phyloP scores from a whole-genome alignment of 2,329 filamentous ascomycete species.

The Aspergillus fumigatus region DNA sequence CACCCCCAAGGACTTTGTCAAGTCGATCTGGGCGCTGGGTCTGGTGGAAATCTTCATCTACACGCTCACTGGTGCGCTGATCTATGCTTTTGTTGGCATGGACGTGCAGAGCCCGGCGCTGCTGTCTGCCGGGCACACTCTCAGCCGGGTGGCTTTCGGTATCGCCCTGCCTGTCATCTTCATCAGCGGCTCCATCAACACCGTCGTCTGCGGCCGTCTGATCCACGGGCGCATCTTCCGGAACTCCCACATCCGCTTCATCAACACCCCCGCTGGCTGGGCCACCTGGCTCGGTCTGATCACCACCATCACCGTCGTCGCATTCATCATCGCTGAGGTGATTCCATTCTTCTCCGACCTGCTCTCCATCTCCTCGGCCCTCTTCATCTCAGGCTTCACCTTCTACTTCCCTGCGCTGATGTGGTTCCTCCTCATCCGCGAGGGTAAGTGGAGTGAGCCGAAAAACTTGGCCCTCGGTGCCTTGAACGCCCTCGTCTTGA shows the following conservation, averaged over 20 bases:
- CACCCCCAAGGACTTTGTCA: constrained; percentile 21
- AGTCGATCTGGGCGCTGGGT: constrained; percentile 22
- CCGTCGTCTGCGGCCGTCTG: constrained; percentile 30
- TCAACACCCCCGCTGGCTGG: constrained; percentile 34
- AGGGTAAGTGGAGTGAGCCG: constrained; percentile 21
- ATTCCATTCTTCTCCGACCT: constrained; percentile 79
- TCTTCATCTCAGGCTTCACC: constrained; percentile 85
- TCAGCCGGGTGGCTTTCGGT: constrained; percentile 31
- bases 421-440: constrained; percentile 28
- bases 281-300: constrained; percentile 29
- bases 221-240: constrained; percentile 32
- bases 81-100: constrained; percentile 32
- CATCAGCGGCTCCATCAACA: constrained; percentile 36
- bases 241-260: constrained; percentile 31
- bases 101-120: constrained; percentile 31
- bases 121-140: constrained; percentile 21
- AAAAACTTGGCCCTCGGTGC: constrained; percentile 51
- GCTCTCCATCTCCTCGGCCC: constrained; percentile 48
- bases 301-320: constrained; percentile 63
- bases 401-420: constrained; percentile 60
- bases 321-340: constrained; percentile 78
- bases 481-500: constrained; percentile 65
- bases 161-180: constrained; percentile 34
- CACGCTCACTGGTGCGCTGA: constrained; percentile 20
- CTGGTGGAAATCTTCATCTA: constrained; percentile 20